Percentiles rank a stretch among this genome's conserved stretches.
These are phyloP conservation scores for Monilinia vaccinii-corymbosi DNA, from an alignment of 2,329 filamentous ascomycete species.

Conservation along the genomic window DNA sequence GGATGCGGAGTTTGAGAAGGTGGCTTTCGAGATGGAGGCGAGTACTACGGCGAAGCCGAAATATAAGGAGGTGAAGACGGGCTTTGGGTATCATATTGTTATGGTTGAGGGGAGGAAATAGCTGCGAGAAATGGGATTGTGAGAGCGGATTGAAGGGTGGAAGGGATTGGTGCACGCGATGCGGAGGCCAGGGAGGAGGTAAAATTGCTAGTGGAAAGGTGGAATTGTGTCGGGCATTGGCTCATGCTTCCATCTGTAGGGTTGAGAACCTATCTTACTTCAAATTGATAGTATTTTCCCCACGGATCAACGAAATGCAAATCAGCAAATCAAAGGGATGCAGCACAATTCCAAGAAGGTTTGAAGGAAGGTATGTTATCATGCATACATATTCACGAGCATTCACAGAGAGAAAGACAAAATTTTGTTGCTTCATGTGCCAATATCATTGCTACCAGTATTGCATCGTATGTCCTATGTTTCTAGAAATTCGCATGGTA, in stretches of 20 bases:
- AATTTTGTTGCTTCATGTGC: conserved; percentile 22
- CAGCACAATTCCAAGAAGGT: background rate
- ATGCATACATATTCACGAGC: background rate
- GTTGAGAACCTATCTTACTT: background rate
- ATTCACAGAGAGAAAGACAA: background rate
- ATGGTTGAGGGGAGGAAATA: conserved; percentile 48
- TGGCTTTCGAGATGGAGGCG: conserved; percentile 59
- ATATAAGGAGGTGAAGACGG: conserved; percentile 62
- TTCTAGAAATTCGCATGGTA: conserved; percentile 27
- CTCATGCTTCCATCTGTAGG: background rate
- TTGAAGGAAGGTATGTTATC: background rate
- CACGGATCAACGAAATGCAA: background rate
- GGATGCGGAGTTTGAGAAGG: conserved; percentile 60
- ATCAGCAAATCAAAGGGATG: background rate
- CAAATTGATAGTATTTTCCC: background rate
- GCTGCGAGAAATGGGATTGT: background rate
- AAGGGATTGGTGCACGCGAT: background rate
- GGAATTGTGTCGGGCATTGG: background rate
- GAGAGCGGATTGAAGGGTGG: background rate
- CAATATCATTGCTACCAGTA: conserved; percentile 24
- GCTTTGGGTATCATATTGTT: conserved; percentile 70
- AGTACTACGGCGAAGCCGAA: conserved; percentile 57
- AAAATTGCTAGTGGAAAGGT: background rate
- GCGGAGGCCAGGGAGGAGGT: background rate
- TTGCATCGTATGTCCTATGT: conserved; percentile 25